phyloP scores from a whole-genome alignment of 2,329 filamentous ascomycete species.

The Rugonectria rugulosa region DNA sequence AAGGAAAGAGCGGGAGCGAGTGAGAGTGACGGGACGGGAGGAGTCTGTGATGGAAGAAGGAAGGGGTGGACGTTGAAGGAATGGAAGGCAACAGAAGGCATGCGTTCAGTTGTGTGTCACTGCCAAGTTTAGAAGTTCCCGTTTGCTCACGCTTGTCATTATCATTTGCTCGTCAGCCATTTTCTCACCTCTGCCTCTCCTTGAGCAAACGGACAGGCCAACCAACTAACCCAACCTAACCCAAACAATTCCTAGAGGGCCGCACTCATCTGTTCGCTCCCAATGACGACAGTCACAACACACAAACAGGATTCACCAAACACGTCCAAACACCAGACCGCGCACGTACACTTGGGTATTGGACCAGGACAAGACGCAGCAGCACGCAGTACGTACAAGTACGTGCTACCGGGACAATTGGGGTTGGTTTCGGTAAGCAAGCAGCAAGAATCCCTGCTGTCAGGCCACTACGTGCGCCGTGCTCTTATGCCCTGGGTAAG shows the following conservation, averaged over 20 bases:
- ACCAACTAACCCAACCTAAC: too few species aligned
- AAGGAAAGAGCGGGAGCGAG: neutral
- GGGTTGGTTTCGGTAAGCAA: conserved; percentile 11
- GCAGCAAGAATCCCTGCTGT: neutral
- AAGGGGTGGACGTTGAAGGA: neutral
- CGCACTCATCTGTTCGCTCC: neutral
- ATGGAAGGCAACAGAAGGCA: neutral
- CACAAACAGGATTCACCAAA: neutral
- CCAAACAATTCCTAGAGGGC: neutral
- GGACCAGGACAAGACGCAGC: too few species aligned
- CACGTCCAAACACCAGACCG: neutral
- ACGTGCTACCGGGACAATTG: conserved; percentile 1
- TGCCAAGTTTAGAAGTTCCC: too few species aligned
- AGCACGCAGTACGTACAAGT: conserved; percentile 3
- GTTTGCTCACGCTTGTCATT: too few species aligned
- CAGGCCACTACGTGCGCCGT: conserved; percentile 12
- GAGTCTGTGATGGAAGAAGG: neutral
- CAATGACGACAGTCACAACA: conserved; percentile 3
- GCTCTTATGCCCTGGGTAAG: neutral
- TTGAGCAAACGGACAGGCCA: conserved; percentile 8
- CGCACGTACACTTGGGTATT: neutral
- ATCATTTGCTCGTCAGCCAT: too few species aligned
- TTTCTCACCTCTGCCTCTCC: neutral
- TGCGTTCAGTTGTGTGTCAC: neutral
- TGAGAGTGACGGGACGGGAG: neutral